Percentiles rank a stretch among this genome's conserved stretches.
Evolutionary conservation across 768 basidiomycete genomes (phyloP).

Genomic region (Trametes sanguinea): DNA sequence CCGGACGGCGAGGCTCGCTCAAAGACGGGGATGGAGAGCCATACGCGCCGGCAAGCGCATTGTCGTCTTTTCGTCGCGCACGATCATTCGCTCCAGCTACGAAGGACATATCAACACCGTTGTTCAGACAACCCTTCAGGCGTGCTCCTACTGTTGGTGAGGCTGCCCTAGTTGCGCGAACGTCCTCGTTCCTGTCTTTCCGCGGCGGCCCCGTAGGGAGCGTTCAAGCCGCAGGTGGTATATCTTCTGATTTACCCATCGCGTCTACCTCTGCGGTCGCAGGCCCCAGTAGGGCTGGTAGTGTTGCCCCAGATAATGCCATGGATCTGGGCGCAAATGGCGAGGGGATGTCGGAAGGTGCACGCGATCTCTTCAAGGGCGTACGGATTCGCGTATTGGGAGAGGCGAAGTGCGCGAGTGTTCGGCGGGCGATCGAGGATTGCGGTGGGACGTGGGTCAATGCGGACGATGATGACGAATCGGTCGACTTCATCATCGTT

Average conservation of each 20-base stretch:
- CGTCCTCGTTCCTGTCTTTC: conserved; percentile 8
- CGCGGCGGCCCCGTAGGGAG: conserved; percentile 13
- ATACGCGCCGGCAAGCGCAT: conserved; percentile 37
- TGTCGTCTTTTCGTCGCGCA: conserved; percentile 61
- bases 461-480: conserved; percentile 42
- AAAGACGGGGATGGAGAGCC: conserved; percentile 4
- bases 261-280: conserved; percentile 20
- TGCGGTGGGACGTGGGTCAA: conserved; percentile 55
- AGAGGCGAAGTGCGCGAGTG: conserved; percentile 60
- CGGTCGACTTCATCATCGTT: conserved; percentile 67
- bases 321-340: background rate
- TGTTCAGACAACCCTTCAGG: conserved; percentile 19
- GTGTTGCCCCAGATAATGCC: conserved; percentile 3
- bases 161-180: background rate
- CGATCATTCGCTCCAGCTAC: conserved; percentile 60
- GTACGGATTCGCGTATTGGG: conserved; percentile 61
- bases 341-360: conserved; percentile 20
- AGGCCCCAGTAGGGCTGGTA: conserved; percentile 1
- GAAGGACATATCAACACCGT: conserved; percentile 35
- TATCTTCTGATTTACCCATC: conserved; percentile 11
- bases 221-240: conserved; percentile 8
- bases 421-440: conserved; percentile 60
- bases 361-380: conserved; percentile 51
- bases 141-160: conserved; percentile 8
- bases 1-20: conserved; percentile 3